Percentiles rank a stretch among this genome's conserved stretches.
Conservation (phyloP, 768 basidiomycete species). For the Lactarius hengduanensis region DNA sequence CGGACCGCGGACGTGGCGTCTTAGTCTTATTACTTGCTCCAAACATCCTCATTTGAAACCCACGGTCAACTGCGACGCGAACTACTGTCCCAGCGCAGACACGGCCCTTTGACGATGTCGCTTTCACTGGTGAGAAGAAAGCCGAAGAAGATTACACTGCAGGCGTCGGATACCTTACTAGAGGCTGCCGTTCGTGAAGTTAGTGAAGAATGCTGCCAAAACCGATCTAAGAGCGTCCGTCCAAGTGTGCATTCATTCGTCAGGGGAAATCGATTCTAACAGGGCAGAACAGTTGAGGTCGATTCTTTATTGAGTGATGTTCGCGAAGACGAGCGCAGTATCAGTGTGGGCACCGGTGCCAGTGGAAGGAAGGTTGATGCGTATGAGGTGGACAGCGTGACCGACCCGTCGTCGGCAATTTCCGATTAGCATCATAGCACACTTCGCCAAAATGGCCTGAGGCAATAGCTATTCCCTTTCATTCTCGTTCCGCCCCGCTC, state of each 20-base stretch:
- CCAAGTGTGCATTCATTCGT: constrained; percentile 7
- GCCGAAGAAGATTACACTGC: background rate
- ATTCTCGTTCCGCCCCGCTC: background rate
- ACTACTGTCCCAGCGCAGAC: constrained; percentile 19
- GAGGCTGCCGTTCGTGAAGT: constrained; percentile 16
- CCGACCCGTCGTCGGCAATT: background rate
- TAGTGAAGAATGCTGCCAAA: constrained; percentile 16
- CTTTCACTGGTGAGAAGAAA: constrained; percentile 3
- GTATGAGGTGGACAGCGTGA: too few relatives aligned
- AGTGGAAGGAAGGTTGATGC: constrained; percentile 14
- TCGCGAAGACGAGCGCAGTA: constrained; percentile 18
- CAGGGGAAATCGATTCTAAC: background rate
- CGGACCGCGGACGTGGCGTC: background rate
- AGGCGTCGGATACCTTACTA: constrained; percentile 1
- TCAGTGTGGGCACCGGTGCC: constrained; percentile 5
- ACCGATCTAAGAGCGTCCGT: constrained; percentile 3
- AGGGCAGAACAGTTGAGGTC: background rate
- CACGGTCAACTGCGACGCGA: constrained; percentile 19
- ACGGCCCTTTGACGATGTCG: constrained; percentile 14
- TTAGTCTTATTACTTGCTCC: background rate
- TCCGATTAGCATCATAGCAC: constrained; percentile 8
- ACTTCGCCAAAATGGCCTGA: constrained; percentile 10
- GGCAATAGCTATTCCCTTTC: background rate
- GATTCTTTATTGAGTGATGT: constrained; percentile 4
- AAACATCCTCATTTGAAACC: background rate